These are phyloP conservation scores for Xylaria sp. DNA, from an alignment of 2,329 filamentous ascomycete genomes.

Conservation along the genomic window DNA sequence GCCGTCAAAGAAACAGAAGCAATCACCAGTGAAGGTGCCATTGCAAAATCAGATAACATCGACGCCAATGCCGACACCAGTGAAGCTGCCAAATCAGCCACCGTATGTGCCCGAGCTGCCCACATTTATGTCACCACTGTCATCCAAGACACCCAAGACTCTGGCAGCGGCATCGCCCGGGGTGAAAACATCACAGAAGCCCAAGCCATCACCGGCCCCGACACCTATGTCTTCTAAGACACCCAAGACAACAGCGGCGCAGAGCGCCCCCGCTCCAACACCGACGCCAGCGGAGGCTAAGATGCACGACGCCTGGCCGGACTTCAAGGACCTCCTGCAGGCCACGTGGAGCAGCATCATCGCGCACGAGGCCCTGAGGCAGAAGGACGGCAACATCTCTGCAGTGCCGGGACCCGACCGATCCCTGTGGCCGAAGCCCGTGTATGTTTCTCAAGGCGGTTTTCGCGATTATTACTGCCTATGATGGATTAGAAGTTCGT, in stretches of 20 bases:
- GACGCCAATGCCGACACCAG: too few relatives aligned
- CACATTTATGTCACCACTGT: neutral
- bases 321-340: conserved; percentile 32
- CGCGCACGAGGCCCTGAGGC: conserved; percentile 20
- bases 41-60: too few relatives aligned
- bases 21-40: too few relatives aligned
- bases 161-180: too few relatives aligned
- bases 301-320: conserved; percentile 40
- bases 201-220: neutral
- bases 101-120: neutral
- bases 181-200: neutral
- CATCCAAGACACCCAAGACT: neutral
- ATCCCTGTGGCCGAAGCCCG: conserved; percentile 16
- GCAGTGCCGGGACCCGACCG: neutral
- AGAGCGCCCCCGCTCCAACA: neutral
- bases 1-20: neutral
- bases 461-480: neutral
- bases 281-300: neutral
- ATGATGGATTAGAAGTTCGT: neutral
- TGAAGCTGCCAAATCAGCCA: neutral
- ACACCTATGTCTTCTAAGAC: too few relatives aligned
- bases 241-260: too few relatives aligned
- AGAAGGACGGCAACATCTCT: neutral
- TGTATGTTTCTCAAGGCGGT: neutral
- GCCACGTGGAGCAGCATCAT: conserved; percentile 22